Conservation (phyloP, 2,329 filamentous ascomycete genomes). For the Colletotrichum theobromicola region DNA sequence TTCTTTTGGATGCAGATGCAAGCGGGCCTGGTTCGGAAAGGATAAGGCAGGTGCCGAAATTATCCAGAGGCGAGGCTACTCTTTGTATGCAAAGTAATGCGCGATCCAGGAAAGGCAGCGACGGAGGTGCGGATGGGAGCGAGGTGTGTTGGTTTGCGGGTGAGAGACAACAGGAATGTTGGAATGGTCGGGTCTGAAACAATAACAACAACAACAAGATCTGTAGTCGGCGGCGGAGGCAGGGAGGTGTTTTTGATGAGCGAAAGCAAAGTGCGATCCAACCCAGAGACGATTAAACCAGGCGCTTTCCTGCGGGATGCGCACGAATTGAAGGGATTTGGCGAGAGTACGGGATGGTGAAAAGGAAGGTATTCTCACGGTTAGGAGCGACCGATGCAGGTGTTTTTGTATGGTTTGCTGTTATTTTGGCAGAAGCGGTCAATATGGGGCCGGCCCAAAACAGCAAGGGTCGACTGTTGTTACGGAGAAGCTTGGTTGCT, state of each 20-base stretch:
- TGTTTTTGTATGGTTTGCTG: conserved; percentile 23
- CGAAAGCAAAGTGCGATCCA: background rate
- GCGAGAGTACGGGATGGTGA: conserved; percentile 4
- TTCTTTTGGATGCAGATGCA: background rate
- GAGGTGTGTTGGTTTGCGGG: background rate
- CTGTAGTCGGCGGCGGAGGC: background rate
- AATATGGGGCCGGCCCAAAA: conserved; percentile 21
- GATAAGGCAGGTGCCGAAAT: conserved; percentile 8
- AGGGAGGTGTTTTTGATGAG: background rate
- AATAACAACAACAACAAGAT: conserved; percentile 21
- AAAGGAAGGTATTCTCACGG: conserved; percentile 20
- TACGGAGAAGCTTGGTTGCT: background rate
- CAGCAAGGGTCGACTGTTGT: conserved; percentile 21
- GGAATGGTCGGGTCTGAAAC: conserved; percentile 18
- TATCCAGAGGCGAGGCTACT: conserved; percentile 11
- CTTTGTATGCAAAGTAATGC: conserved; percentile 22
- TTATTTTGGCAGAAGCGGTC: conserved; percentile 22
- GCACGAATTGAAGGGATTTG: background rate
- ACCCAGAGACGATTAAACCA: background rate
- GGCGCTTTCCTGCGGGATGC: background rate
- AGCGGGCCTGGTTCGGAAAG: conserved; percentile 7
- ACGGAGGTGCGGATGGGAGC: background rate
- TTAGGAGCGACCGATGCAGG: conserved; percentile 13
- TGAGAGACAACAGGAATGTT: conserved; percentile 14
- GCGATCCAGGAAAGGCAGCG: background rate